Evolutionary conservation across 2,329 filamentous ascomycete genomes (phyloP), one percentile per base, ranked within the genome.

Genomic region (Sporothrix inflata): DNA sequence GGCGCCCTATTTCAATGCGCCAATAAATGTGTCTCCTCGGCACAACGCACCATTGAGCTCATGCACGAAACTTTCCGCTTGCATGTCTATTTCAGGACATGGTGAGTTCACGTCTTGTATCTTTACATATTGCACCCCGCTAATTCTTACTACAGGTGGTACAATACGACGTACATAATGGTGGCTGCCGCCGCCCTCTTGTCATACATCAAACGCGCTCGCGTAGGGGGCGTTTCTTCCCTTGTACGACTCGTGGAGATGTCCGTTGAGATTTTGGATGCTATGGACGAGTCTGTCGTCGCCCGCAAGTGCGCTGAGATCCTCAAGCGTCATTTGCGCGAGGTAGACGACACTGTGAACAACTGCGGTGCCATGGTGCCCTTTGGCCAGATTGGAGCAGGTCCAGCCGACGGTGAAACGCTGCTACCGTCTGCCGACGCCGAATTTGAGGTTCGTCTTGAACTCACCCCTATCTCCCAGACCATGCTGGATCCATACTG

Each of bases 1-100:
- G 55, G 27, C 7, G 55, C 55, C 1, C 55, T 60, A 5, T 60
- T 60, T 11, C 53, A 60, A 4, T 60, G 30, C 16, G 55, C 30
- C 55, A 38, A 60, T n/a, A 60, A 60, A 38, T 38, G 55, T 7
- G 55, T 60, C 3, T 60, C 55, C 5, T 60, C 55, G 5, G 55
- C 55, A 34, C 55, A 60, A 38, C 55, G 55, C 27, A 60, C 55
- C 14, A 60, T 60, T n/a, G 55, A 60, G 30, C 55, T 60, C 1
- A 60, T 60, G 55, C 27, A 60, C n/a, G 55, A 60, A 27, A 60
- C 55, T 7, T 38, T 60, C 27, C 55, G 55, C 30, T 9, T 60
- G 27, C 27, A 60, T 19, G 30, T 60, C 55, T 60, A 38, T 38
- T 60, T 60, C 16, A 34, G 55, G 27, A 60, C 55, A 38, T 60